Base-by-base conservation (phyloP, 495 filamentous ascomycete species). In the Neurospora pannonica region DNA sequence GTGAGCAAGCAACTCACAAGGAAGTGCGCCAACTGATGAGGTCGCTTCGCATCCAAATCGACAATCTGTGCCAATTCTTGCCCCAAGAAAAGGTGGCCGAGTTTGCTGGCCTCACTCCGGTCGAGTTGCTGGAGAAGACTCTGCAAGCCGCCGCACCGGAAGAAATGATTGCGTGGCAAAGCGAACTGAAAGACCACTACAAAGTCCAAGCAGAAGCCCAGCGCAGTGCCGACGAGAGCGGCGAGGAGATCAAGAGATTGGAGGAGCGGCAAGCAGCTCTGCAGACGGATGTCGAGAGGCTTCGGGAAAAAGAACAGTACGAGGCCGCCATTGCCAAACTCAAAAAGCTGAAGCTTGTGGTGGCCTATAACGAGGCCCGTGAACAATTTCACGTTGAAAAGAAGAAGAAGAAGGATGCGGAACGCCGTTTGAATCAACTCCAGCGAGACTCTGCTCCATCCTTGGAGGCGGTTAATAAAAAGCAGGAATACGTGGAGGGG, bases 61-160 rank as follows among this genome's bases (percentile, higher is more conserved):
- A 98, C 82, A 99, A 99, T 77, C 86, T 98, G 3, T 99, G 96
- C 80, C 96, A 98, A 82, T 99, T 99, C 77, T 86, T 99, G 42
- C 96, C 96, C 1, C 96, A 99, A 81, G 96, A 99, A 79, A 92
- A 94, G 78, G 97, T 99, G 7, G 93, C 93, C 34, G 94, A 97
- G 75, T 99, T 99, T 79, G 93, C 96, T 11, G 92, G 88, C 17
- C 86, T 98, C 75, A 92, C 89, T 8, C 92, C 94, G 0, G 85
- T 94, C n/a, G 92, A 97, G n/a, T 86, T 97, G 21, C 87, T 99
- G 3, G 84, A 88, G 46, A 92, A 94, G 70, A 99, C 96, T 0
- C 91, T 96, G 74, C 88, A 92, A 77, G 96, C 96, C 4, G 95
- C 94, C 24, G 96, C 94, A 4, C 89, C 92, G 0, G 86, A 90